Conservation (phyloP, 2,329 filamentous ascomycete species). For the Xylaria arbuscula region DNA sequence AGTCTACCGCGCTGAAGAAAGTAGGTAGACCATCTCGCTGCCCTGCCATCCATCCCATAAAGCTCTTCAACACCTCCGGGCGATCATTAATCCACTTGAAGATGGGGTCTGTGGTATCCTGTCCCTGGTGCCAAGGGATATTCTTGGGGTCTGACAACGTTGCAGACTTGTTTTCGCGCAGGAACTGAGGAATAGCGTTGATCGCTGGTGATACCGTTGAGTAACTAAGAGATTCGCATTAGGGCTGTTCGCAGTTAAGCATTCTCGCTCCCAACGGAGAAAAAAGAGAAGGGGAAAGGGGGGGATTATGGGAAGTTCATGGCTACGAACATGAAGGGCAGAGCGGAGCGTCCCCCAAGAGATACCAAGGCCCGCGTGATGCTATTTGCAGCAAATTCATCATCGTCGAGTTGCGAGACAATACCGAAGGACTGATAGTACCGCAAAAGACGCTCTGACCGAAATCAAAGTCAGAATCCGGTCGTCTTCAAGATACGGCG, state of each 20-base stretch:
- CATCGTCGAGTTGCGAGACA: slow-evolving; percentile 36
- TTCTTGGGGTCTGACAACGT: slow-evolving; percentile 30
- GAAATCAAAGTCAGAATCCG: background rate
- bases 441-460: slow-evolving; percentile 40
- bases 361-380: slow-evolving; percentile 39
- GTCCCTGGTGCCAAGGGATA: slow-evolving; percentile 35
- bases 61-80: slow-evolving; percentile 33
- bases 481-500: background rate
- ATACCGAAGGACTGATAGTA: slow-evolving; percentile 44
- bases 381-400: slow-evolving; percentile 39
- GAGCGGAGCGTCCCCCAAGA: slow-evolving; percentile 28
- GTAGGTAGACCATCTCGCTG: slow-evolving; percentile 38
- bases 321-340: slow-evolving; percentile 37
- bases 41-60: slow-evolving; percentile 39
- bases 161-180: slow-evolving; percentile 36
- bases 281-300: background rate
- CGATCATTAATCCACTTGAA: slow-evolving; percentile 38
- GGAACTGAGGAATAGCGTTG: slow-evolving; percentile 38
- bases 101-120: slow-evolving; percentile 26
- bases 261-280: background rate
- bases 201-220: slow-evolving; percentile 31
- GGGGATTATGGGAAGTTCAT: background rate
- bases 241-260: background rate
- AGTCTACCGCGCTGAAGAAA: slow-evolving; percentile 38
- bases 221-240: slow-evolving; percentile 23